Evolutionary conservation across 164 flowering plant genomes (phyloP).

Genomic region (Aristolochia californica): DNA sequence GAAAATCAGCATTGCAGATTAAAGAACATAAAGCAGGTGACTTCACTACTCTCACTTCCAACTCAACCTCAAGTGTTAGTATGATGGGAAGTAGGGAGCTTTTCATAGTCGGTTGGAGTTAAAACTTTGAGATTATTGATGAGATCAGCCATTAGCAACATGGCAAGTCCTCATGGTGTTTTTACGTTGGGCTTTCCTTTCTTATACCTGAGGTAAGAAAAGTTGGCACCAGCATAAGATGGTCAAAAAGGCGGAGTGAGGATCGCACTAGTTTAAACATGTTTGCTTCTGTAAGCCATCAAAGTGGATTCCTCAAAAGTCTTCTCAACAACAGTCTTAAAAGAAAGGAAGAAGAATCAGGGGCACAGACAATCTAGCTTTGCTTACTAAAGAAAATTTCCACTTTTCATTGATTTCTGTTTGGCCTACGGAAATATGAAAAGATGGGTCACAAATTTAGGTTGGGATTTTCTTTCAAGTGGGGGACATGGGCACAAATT

Average conservation of each 20-base stretch:
- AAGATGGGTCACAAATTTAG: constrained; percentile 17
- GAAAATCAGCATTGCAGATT: neutral
- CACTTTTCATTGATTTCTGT: constrained; percentile 6
- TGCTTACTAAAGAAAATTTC: too few relatives aligned
- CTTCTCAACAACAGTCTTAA: constrained; percentile 21
- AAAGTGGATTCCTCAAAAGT: constrained; percentile 39
- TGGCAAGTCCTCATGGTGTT: constrained; percentile 18
- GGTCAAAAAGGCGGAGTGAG: constrained; percentile 22
- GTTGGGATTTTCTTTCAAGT: neutral
- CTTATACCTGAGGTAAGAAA: constrained; percentile 5
- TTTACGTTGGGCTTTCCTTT: constrained; percentile 7
- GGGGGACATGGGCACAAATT: neutral
- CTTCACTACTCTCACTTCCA: neutral
- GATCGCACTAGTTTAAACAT: constrained; percentile 14
- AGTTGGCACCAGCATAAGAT: constrained; percentile 13
- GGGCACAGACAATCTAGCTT: too few relatives aligned
- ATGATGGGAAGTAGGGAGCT: neutral
- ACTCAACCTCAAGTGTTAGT: constrained; percentile 1
- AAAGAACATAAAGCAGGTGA: neutral
- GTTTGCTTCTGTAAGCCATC: constrained; percentile 33
- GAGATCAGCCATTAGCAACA: constrained; percentile 11
- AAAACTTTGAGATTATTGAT: neutral
- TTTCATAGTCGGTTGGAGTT: too few relatives aligned
- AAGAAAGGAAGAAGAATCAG: too few relatives aligned
- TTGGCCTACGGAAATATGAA: constrained; percentile 10